Percentiles rank a stretch among this genome's conserved stretches.
These are phyloP conservation scores for Sporothrix luriei DNA, from an alignment of 2,329 filamentous ascomycete species.

Conservation along the genomic window DNA sequence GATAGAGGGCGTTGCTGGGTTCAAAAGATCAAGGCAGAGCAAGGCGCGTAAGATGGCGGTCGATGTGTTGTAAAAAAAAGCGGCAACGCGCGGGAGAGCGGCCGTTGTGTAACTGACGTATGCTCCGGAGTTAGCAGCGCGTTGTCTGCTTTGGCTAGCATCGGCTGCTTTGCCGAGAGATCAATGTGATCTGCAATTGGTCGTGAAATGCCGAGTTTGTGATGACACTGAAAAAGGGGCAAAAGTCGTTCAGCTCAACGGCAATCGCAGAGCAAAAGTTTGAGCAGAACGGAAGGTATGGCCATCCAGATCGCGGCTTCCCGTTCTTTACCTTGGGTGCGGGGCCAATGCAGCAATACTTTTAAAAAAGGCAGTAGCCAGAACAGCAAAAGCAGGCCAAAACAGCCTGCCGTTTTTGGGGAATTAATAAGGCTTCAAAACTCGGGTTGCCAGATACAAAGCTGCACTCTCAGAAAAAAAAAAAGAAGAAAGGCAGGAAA, in stretches of 20 bases:
- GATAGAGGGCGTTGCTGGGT: background rate
- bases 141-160: background rate
- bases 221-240: background rate
- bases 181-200: background rate
- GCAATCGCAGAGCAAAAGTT: conserved; percentile 1
- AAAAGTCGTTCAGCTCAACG: background rate
- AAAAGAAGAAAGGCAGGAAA: background rate
- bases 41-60: background rate
- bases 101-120: conserved; percentile 8
- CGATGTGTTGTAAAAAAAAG: too few species aligned
- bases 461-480: background rate
- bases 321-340: conserved; percentile 11
- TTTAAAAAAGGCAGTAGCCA: conserved; percentile 9
- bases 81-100: background rate
- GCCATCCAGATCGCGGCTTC: conserved; percentile 12
- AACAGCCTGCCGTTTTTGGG: background rate
- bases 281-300: background rate
- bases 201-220: too few species aligned
- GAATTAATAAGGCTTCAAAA: conserved; percentile 20
- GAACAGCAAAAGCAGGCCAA: conserved; percentile 5
- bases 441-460: background rate
- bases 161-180: background rate
- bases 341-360: conserved; percentile 23
- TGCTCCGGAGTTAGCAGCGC: conserved; percentile 10
- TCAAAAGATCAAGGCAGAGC: too few species aligned